phyloP scores from a whole-genome alignment of 441 rosid genomes.

The Capsella rubella region DNA sequence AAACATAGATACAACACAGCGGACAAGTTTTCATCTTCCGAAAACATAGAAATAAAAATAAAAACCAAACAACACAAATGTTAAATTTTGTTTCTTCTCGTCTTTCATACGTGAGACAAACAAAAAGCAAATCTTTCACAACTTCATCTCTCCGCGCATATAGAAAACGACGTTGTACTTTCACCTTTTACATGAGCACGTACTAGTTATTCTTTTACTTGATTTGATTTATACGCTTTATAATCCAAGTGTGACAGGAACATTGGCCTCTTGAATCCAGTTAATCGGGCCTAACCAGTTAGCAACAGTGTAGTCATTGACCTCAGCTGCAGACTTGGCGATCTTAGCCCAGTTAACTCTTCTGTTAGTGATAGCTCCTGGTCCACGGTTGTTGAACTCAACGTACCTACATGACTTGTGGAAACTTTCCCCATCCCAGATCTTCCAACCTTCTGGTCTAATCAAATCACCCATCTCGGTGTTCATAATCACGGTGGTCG shows the following conservation, averaged over 20 bases:
- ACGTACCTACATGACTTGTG: slow-evolving; percentile 43
- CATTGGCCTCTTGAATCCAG: slow-evolving; percentile 50
- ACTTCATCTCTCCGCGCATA: slow-evolving; percentile 34
- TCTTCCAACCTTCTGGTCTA: slow-evolving; percentile 49
- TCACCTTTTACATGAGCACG: slow-evolving; percentile 40
- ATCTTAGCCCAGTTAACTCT: slow-evolving; percentile 56
- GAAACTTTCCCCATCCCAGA: slow-evolving; percentile 45
- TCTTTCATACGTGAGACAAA: slow-evolving; percentile 36
- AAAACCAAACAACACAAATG: slow-evolving; percentile 25
- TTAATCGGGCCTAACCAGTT: slow-evolving; percentile 40
- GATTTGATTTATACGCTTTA: slow-evolving; percentile 16
- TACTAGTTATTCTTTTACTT: slow-evolving; percentile 4
- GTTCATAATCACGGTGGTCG: slow-evolving; percentile 47
- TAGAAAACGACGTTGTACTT: slow-evolving; percentile 31
- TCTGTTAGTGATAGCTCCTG: slow-evolving; percentile 42
- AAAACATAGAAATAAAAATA: background rate
- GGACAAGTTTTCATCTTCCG: slow-evolving; percentile 7
- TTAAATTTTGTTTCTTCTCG: background rate
- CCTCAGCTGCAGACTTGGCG: slow-evolving; percentile 45
- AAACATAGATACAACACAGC: slow-evolving; percentile 24
- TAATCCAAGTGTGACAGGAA: slow-evolving; percentile 47
- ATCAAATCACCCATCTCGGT: slow-evolving; percentile 47
- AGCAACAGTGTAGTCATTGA: slow-evolving; percentile 46
- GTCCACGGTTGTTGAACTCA: slow-evolving; percentile 51
- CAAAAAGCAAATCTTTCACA: slow-evolving; percentile 32